phyloP scores from a whole-genome alignment of 1,284 basidiomycete species.

The Cutaneotrichosporon mucoides region DNA sequence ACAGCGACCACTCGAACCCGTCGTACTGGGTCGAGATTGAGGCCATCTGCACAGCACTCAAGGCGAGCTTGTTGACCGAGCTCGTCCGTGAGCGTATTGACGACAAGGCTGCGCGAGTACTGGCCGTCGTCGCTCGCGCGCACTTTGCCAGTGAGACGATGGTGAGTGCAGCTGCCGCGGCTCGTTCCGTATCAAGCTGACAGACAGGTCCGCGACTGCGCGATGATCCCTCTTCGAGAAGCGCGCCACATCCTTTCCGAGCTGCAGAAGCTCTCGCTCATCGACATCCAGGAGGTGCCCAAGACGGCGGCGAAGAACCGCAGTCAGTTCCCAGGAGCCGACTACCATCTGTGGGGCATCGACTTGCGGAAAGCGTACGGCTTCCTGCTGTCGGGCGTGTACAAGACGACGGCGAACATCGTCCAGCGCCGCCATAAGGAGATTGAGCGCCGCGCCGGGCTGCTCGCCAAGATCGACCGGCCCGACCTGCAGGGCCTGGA shows the following conservation, averaged over 20 bases:
- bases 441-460: conserved; percentile 60
- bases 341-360: conserved; percentile 71
- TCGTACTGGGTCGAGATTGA: conserved; percentile 73
- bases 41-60: conserved; percentile 65
- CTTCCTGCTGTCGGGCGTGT: conserved; percentile 67
- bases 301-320: conserved; percentile 82
- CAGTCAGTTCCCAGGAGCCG: conserved; percentile 27
- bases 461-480: conserved; percentile 72
- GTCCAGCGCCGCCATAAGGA: conserved; percentile 66
- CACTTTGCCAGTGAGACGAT: conserved; percentile 97
- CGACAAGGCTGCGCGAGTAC: conserved; percentile 75
- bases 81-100: conserved; percentile 80
- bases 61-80: conserved; percentile 69
- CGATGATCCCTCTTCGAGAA: conserved; percentile 86
- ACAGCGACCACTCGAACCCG: conserved; percentile 53
- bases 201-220: conserved; percentile 77
- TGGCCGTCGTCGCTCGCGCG: conserved; percentile 74
- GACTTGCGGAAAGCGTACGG: conserved; percentile 76
- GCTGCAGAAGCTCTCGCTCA: conserved; percentile 71
- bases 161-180: conserved; percentile 51
- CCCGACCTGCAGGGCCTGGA: conserved; percentile 73
- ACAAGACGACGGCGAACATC: conserved; percentile 85
- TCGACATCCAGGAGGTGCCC: conserved; percentile 86
- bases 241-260: conserved; percentile 74
- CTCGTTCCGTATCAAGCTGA: neutral